These are phyloP conservation scores for Globisporangium megalacanthum DNA, from an alignment of 352 stramenopile genomes.

Conservation along the genomic window DNA sequence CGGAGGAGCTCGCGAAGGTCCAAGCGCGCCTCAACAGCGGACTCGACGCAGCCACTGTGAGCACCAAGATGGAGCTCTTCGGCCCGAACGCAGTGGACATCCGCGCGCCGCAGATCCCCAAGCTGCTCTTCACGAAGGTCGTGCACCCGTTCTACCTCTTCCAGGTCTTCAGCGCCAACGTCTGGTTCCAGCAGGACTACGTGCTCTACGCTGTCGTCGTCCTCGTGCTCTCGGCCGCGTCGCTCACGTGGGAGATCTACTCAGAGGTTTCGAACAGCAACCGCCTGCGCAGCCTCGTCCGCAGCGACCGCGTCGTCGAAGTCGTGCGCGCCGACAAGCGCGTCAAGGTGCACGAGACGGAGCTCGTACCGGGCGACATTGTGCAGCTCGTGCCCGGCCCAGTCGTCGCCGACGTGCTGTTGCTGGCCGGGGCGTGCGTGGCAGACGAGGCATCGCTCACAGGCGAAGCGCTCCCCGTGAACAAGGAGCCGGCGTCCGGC, in stretches of 20 bases:
- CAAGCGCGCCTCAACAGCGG: constrained; percentile 20
- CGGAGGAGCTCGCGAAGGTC: constrained; percentile 21
- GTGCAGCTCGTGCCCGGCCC: constrained; percentile 44
- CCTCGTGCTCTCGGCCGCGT: constrained; percentile 52
- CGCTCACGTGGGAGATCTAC: constrained; percentile 64
- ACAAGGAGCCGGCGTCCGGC: constrained; percentile 31
- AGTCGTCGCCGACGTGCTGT: constrained; percentile 38
- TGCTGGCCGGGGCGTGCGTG: constrained; percentile 61
- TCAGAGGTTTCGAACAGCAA: constrained; percentile 57
- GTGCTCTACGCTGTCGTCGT: constrained; percentile 65
- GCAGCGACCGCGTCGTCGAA: constrained; percentile 30
- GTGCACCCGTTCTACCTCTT: constrained; percentile 82
- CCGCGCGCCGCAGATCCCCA: constrained; percentile 19
- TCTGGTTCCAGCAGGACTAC: constrained; percentile 71
- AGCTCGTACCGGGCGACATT: constrained; percentile 63
- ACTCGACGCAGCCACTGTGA: constrained; percentile 14
- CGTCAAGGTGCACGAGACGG: constrained; percentile 39
- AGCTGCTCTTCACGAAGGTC: constrained; percentile 58
- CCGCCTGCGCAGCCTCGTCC: constrained; percentile 59
- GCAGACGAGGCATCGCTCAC: constrained; percentile 76
- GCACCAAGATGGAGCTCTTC: constrained; percentile 27
- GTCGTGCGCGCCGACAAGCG: constrained; percentile 34
- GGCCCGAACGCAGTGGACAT: constrained; percentile 59
- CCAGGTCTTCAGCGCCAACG: constrained; percentile 52
- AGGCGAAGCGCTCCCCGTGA: constrained; percentile 76